Base-by-base conservation (phyloP, 805 yeast species). In the Cyberlindnera mycetangii region DNA sequence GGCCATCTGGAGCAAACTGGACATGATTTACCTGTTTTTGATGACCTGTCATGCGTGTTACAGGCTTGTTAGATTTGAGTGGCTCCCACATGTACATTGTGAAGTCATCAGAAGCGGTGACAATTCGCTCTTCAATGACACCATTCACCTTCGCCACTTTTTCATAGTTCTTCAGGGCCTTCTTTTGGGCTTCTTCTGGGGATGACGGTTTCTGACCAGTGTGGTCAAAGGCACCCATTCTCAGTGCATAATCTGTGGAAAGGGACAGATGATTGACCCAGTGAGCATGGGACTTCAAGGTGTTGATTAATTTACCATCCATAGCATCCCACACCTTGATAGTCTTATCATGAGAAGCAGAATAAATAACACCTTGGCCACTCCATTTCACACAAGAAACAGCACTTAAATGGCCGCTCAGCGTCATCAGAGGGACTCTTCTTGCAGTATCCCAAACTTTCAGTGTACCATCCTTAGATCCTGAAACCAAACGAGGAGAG, bases 71-170 rank as follows among this genome's bases (percentile, higher is more conserved):
- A 2, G 83, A 70, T 61, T 79, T 84, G 39, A 81, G 66, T 16
- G 97, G 98, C 57, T 90, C 95, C 99, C 99, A 93, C 49, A 93
- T 67, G 55, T 85, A 93, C 97, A 93, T 93, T 20, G 99, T 93
- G 67, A 92, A 92, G 67, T 93, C 99, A 62, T 93, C 99, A 62
- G 90, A 80, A 11, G 97, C 98, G 14, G 97, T 89, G 3, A 89
- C 97, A 64, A 93, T 76, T 52, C 95, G 71, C 64, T 92, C 99
- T 3, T 96, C 96, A 43, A 70, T 71, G 4, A 66, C 65, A 44
- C 85, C 78, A 51, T 74, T 72, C 46, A 76, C 61, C 60, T 71
- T 71, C 37, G 83, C 76, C 21, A 75, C 81, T 54, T 78, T 78
- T 43, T 80, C 85, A 59, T 75, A 79, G 49, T 73, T 71, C 35